Conservation (phyloP, 495 filamentous ascomycete species). For the Penicillium lividum region DNA sequence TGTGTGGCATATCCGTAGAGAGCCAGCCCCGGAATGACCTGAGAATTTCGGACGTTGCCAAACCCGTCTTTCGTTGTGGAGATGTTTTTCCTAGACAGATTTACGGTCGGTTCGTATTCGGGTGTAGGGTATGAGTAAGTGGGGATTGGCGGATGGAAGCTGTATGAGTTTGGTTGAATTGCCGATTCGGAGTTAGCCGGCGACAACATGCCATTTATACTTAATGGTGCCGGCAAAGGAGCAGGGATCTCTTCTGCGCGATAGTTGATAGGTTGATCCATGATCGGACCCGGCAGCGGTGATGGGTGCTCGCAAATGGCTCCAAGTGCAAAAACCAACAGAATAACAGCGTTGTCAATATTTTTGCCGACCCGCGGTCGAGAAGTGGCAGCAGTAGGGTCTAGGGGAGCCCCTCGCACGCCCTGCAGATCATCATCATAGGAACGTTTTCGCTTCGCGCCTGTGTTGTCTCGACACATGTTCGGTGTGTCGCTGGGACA, state of each 20-base stretch:
- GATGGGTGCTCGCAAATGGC: slow-evolving; percentile 70
- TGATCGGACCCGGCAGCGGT: slow-evolving; percentile 57
- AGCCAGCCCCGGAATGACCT: slow-evolving; percentile 83
- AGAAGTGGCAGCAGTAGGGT: background rate
- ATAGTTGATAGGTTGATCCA: slow-evolving; percentile 29
- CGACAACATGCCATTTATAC: slow-evolving; percentile 8
- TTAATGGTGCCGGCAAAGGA: slow-evolving; percentile 10
- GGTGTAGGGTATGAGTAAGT: slow-evolving; percentile 12
- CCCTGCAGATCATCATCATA: slow-evolving; percentile 34
- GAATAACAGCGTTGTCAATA: slow-evolving; percentile 70
- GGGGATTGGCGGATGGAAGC: slow-evolving; percentile 31
- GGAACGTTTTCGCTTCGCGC: slow-evolving; percentile 49
- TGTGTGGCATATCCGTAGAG: slow-evolving; percentile 85
- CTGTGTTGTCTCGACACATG: slow-evolving; percentile 25
- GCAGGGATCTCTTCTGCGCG: slow-evolving; percentile 31
- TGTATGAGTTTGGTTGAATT: too few relatives aligned
- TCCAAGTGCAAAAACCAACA: slow-evolving; percentile 83
- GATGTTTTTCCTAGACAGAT: slow-evolving; percentile 17
- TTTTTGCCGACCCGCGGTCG: slow-evolving; percentile 35
- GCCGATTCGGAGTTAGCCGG: too few relatives aligned
- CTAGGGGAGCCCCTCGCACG: slow-evolving; percentile 19
- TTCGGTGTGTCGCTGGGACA: slow-evolving; percentile 21
- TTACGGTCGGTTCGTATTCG: slow-evolving; percentile 14
- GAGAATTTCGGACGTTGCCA: slow-evolving; percentile 63
- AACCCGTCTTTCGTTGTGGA: slow-evolving; percentile 11